These are phyloP conservation scores for cucumber (Cucumis sativus) DNA, from an alignment of 306 rosid genomes.

Conservation along the genomic window DNA sequence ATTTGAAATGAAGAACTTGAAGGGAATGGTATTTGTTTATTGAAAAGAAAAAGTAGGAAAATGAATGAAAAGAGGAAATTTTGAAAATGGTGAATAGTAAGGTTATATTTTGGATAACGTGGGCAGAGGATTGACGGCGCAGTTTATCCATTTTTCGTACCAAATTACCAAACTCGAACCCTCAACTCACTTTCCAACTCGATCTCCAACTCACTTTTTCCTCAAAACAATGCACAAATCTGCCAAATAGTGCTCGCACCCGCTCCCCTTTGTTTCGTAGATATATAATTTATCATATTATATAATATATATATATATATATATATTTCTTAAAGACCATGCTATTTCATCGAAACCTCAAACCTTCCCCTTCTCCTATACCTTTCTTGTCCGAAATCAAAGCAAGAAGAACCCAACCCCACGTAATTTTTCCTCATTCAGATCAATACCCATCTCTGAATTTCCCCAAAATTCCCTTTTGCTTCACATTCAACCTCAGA, in stretches of 20 bases:
- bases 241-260: background rate
- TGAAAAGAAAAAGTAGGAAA: too few relatives aligned
- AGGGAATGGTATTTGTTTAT: too few relatives aligned
- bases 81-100: background rate
- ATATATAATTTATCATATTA: background rate
- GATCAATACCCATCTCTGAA: conserved; percentile 24
- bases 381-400: conserved; percentile 22
- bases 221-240: conserved; percentile 3
- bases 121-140: conserved; percentile 1
- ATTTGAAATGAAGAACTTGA: too few relatives aligned
- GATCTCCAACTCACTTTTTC: background rate
- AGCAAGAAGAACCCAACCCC: conserved; percentile 8
- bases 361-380: conserved; percentile 3
- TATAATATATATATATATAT: background rate
- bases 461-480: conserved; percentile 23
- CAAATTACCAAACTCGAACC: background rate
- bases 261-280: background rate
- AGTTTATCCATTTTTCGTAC: background rate
- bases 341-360: conserved; percentile 17
- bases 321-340: conserved; percentile 2
- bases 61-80: background rate
- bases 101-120: background rate
- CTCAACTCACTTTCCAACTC: background rate
- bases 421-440: conserved; percentile 31
- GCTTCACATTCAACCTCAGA: conserved; percentile 23